Percentiles rank a stretch among this genome's conserved stretches.
Conservation (phyloP, 139 green algal species). For the Bryopsis sp. region DNA sequence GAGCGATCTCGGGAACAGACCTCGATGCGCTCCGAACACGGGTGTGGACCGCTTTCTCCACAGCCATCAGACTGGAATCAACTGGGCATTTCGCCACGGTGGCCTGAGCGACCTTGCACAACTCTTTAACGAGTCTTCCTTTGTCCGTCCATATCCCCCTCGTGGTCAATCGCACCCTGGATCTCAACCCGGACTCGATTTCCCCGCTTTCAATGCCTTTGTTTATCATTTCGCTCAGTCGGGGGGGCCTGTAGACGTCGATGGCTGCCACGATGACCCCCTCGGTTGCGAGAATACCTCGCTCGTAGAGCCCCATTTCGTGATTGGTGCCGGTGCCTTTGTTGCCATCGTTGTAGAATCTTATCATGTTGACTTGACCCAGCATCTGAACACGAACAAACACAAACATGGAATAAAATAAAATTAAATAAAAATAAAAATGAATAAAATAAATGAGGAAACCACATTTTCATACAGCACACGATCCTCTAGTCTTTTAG, state of each 20-base stretch:
- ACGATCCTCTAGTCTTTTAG: too few relatives aligned
- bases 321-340: constrained; percentile 61
- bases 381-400: constrained; percentile 28
- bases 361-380: constrained; percentile 54
- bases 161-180: constrained; percentile 64
- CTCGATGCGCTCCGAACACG: constrained; percentile 42
- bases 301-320: constrained; percentile 85
- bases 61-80: constrained; percentile 42
- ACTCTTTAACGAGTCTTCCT: constrained; percentile 54
- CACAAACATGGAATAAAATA: constrained; percentile 6
- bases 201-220: neutral
- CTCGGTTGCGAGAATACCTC: constrained; percentile 71
- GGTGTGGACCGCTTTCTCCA: constrained; percentile 68
- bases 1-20: neutral
- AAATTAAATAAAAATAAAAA: too few relatives aligned
- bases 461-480: neutral
- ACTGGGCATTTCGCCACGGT: constrained; percentile 34
- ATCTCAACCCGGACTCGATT: neutral
- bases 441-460: neutral
- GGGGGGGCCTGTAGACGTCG: constrained; percentile 46
- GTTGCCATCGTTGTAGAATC: constrained; percentile 91
- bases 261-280: constrained; percentile 82
- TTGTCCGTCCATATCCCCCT: constrained; percentile 85
- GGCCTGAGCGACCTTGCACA: constrained; percentile 44
- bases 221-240: constrained; percentile 10